Evolutionary conservation across 1,284 basidiomycete genomes (phyloP).

Genomic region (Fomitopsis pinicola): DNA sequence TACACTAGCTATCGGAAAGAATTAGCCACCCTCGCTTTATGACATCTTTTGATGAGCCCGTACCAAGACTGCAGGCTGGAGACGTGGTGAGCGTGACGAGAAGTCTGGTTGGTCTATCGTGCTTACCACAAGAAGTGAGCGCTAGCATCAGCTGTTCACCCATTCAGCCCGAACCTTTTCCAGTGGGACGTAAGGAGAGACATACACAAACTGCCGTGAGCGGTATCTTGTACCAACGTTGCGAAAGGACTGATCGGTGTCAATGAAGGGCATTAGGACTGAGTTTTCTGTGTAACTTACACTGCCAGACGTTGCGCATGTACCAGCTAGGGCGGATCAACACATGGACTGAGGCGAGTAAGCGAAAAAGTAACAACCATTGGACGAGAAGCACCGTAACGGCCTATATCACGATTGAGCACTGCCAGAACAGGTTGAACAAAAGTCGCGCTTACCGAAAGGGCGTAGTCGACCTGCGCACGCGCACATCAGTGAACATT

Average conservation of each 20-base stretch:
- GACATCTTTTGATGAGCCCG: background rate
- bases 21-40: background rate
- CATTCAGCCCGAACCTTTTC: background rate
- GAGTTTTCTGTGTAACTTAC: background rate
- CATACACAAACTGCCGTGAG: background rate
- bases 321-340: background rate
- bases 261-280: background rate
- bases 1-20: background rate
- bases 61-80: background rate
- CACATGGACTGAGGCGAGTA: background rate
- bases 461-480: background rate
- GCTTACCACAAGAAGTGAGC: background rate
- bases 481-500: background rate
- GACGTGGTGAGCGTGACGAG: background rate
- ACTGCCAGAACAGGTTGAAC: background rate
- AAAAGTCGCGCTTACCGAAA: background rate
- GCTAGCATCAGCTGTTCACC: background rate
- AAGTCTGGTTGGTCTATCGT: background rate
- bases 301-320: conserved; percentile 2
- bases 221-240: background rate
- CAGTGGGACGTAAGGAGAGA: background rate
- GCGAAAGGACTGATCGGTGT: background rate
- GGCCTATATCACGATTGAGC: background rate
- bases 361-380: background rate
- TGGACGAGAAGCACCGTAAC: conserved; percentile 1